Evolutionary conservation across 345 rosid genomes (phyloP), one percentile per base, ranked within the genome.

Genomic region (Citrus trifoliata): DNA sequence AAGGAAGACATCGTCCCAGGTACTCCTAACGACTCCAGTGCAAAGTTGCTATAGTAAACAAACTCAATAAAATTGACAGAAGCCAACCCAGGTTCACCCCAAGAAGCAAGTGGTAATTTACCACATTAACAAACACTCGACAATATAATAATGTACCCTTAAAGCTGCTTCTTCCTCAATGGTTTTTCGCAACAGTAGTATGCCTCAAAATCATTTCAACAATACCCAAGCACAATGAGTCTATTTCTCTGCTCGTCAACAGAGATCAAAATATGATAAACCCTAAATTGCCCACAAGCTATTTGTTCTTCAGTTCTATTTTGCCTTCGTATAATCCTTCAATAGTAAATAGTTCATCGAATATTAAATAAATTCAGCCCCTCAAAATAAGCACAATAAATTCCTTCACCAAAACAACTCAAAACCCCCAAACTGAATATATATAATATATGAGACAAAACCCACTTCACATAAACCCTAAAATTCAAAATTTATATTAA

Each of bases 1-100:
- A 90, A 76, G 75, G 93, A 90, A 27, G 93, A 90, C 91, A 90
- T 90, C 10, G 82, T 88, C 81, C 87, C 87, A 64, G 83, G 82
- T 60, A 83, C 76, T 69, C 87, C 85, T 83, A 87, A 60, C 66
- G 86, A 84, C 80, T 87, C 89, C 87, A 87, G 87, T 55, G 87
- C 85, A 86, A 79, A 76, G 75, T 75, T 82, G 35, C 24, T 42
- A 60, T 62, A 56, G 53, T 40, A 78, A 30, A 80, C 68, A 68
- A 61, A 66, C 61, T 3, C 67, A 25, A 46, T 7, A 37, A 78
- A 78, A 58, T 70, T 28, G 48, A 53, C 35, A 5, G 55, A 35
- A 30, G 35, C 65, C 74, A 76, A 74, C 58, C 63, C 67, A 78
- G 70, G 51, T 10, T 72, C 56, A 32, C 32, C 71, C 30, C 78